phyloP scores from a whole-genome alignment of 768 basidiomycete genomes.

The Dacryopinax primogenitus region DNA sequence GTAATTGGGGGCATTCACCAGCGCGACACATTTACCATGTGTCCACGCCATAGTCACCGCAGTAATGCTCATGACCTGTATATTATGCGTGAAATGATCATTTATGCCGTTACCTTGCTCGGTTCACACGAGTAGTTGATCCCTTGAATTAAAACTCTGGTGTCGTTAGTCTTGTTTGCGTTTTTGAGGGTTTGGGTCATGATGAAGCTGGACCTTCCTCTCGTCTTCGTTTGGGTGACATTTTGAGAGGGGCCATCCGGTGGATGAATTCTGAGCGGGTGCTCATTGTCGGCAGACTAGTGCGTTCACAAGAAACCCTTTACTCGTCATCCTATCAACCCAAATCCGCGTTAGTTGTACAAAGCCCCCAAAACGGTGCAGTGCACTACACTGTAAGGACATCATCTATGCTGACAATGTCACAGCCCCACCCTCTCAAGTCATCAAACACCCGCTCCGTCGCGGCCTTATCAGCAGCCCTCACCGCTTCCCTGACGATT shows the following conservation, averaged over 20 bases:
- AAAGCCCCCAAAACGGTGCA: too few species aligned
- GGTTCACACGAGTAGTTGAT: too few species aligned
- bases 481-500: constrained; percentile 19
- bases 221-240: too few species aligned
- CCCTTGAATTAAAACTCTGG: too few species aligned
- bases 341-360: too few species aligned
- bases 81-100: constrained; percentile 7
- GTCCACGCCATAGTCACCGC: neutral
- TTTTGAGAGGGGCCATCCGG: too few species aligned
- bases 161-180: too few species aligned
- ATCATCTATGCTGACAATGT: neutral
- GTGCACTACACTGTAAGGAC: neutral
- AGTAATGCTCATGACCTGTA: constrained; percentile 5
- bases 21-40: constrained; percentile 6
- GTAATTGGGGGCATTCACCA: neutral
- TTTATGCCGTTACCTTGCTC: constrained; percentile 5
- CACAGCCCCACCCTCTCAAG: neutral
- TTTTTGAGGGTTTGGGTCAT: too few species aligned
- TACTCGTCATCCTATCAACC: neutral
- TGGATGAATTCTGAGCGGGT: too few species aligned
- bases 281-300: too few species aligned
- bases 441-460: neutral
- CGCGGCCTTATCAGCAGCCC: constrained; percentile 15
- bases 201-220: too few species aligned
- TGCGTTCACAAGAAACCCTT: too few species aligned